Evolutionary conservation across 2,329 filamentous ascomycete species (phyloP), one percentile per base, ranked within the genome.

Genomic region (Metarhizium sp.): DNA sequence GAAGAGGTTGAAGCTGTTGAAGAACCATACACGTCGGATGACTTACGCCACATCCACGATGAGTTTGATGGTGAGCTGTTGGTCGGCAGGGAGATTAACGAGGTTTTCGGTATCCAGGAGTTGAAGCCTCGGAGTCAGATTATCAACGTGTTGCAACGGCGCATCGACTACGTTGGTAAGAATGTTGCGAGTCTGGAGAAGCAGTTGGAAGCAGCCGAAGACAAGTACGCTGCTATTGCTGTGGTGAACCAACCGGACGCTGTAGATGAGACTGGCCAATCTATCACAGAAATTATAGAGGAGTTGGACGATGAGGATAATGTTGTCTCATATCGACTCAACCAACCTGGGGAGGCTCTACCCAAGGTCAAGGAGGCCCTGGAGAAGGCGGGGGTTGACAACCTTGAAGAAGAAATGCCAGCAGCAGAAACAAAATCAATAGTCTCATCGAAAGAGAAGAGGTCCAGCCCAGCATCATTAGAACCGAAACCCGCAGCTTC

Each of bases 231-330:
- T 16, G 82, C 82, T 10, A 77, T 86, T 11, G 75, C 82, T 10
- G 73, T 84, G 3, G 70, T 82, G 47, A 80, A 78, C 55, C 78
- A 84, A 29, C 80, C 85, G 0, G 82, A 85, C 54, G 75, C 78
- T 48, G 76, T 75, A 53, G 84, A 87, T 58, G 86, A 88, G 58
- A 84, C 85, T 13, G 85, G 84, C 1, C 75, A 91, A 52, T 88
- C 91, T 0, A 81, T 97, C 57, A 92, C 88, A 36, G 94, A 97
- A 63, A 97, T 99, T 60, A 77, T 90, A 54, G 94, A 99, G 71
- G 84, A 95, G 72, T 76, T 97, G 29, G 94, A 97, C 65, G 92
- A 96, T 8, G 82, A 95, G 11, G 94, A 86, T 55, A 94, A 95
- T 64, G 80, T 97, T 4, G 71, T 96, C 51, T 88, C 82, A 0